Base-by-base conservation (phyloP, 352 stramenopile species). In the Pythium monospermum region DNA sequence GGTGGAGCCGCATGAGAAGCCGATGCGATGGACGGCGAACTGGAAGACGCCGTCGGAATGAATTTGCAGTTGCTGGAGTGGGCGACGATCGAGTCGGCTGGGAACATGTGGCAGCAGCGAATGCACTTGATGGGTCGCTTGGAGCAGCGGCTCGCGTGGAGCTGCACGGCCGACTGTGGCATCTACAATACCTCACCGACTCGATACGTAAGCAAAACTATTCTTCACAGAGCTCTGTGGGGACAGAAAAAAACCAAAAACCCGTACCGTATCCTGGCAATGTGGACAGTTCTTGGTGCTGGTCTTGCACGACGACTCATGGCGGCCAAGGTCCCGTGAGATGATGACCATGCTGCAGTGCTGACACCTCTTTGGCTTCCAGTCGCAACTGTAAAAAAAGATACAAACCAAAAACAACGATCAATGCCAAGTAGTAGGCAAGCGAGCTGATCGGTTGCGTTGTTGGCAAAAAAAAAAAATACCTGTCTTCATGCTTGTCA, bases 331-430 rank as follows among this genome's bases (percentile, higher is more conserved):
- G 39, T 89, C 78, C 4, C 76, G 68, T 15, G 73, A 69, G 49
- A 88, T 89, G 42, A 91, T 81, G 19, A 88, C 78, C 81, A 88
- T 89, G 50, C 87, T 89, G 61, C 77, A 91, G 48, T 87, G 74
- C 38, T 88, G 78, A 38, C 81, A 91, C 18, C 76, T 74, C 57
- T 77, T 83, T 0, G 81, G 81, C 39, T 84, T 83, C 81, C 77
- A 88, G 53, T 91, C 76, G 23, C 81, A 91, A 19, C 76, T 89
- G 46, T 21, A 2, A 4, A n/a, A 18, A 38, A 40, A n/a, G n/a
- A n/a, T n/a, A n/a, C n/a, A n/a, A n/a, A n/a, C n/a, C n/a, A n/a
- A n/a, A n/a, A n/a, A n/a, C n/a, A n/a, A n/a, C n/a, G n/a, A n/a
- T n/a, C n/a, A n/a, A n/a, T n/a, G n/a, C n/a, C n/a, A n/a, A n/a